Percentiles rank a stretch among this genome's conserved stretches.
phyloP scores from a whole-genome alignment of 352 stramenopile species.

The Phytophthora podocarpi region DNA sequence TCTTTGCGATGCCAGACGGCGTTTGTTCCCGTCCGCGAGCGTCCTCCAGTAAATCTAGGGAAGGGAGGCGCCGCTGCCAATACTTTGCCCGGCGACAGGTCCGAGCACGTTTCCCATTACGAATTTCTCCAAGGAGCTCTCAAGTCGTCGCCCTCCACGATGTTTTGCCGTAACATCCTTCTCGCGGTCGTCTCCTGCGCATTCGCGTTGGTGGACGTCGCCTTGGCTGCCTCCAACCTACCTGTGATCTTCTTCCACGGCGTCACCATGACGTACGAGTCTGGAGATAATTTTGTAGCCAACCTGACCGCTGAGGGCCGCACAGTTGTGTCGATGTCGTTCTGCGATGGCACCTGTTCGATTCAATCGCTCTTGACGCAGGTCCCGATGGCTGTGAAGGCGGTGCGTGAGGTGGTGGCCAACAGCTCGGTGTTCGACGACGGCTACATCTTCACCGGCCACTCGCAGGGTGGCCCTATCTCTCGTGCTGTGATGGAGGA shows the following conservation, averaged over 20 bases:
- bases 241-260: constrained; percentile 58
- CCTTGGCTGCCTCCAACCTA: constrained; percentile 15
- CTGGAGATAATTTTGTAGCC: constrained; percentile 17
- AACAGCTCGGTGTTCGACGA: constrained; percentile 12
- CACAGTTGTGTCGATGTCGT: constrained; percentile 37
- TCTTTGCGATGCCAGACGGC: no score
- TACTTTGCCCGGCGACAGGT: background rate
- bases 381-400: constrained; percentile 36
- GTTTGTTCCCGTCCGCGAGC: background rate
- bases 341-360: constrained; percentile 39
- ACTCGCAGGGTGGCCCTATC: constrained; percentile 16
- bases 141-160: background rate
- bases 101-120: background rate
- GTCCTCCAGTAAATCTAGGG: constrained; percentile 2
- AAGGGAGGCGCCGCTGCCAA: background rate
- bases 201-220: constrained; percentile 6
- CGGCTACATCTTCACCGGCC: constrained; percentile 13
- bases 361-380: constrained; percentile 30
- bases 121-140: background rate
- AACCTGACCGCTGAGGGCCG: constrained; percentile 38
- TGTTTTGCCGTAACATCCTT: background rate
- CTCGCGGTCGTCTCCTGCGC: constrained; percentile 8
- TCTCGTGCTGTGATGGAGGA: constrained; percentile 17
- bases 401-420: constrained; percentile 32
- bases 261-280: constrained; percentile 18